A percentile compares a stretch with the other conserved stretches of the same genome.
phyloP scores from a whole-genome alignment of 352 stramenopile genomes.

The Globisporangium nodosum region DNA sequence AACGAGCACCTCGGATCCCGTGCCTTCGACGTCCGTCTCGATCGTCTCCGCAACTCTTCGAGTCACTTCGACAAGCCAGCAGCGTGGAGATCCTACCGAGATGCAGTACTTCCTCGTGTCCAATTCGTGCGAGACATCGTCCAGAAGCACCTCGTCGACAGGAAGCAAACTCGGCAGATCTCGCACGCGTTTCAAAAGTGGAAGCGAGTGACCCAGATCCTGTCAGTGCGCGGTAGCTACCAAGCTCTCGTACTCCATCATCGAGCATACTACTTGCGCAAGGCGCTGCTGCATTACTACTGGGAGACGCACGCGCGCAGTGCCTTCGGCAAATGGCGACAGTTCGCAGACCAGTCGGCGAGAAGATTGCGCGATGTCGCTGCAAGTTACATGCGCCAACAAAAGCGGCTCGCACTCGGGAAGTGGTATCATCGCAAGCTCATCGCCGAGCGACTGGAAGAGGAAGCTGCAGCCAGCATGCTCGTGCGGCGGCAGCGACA shows the following conservation, averaged over 20 bases:
- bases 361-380: not conserved
- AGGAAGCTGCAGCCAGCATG: not conserved
- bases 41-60: not conserved
- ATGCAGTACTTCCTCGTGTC: not conserved
- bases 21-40: too few species aligned
- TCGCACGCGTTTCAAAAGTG: not conserved
- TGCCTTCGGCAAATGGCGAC: constrained; percentile 4
- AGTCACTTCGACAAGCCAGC: not conserved
- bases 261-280: constrained; percentile 4
- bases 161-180: not conserved
- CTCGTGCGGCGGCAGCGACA: not conserved
- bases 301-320: constrained; percentile 1
- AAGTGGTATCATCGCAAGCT: constrained; percentile 11
- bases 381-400: not conserved
- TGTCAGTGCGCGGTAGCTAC: not conserved
- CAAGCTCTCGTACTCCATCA: not conserved
- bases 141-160: constrained; percentile 1
- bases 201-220: constrained; percentile 1
- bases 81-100: not conserved
- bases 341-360: constrained; percentile 1
- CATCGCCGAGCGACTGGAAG: constrained; percentile 2
- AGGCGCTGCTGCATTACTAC: constrained; percentile 1
- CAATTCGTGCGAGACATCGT: not conserved
- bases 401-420: not conserved
- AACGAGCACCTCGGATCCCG: not conserved